phyloP scores from a whole-genome alignment of 2,329 filamentous ascomycete species.

The Ophiosphaerella herpotricha region DNA sequence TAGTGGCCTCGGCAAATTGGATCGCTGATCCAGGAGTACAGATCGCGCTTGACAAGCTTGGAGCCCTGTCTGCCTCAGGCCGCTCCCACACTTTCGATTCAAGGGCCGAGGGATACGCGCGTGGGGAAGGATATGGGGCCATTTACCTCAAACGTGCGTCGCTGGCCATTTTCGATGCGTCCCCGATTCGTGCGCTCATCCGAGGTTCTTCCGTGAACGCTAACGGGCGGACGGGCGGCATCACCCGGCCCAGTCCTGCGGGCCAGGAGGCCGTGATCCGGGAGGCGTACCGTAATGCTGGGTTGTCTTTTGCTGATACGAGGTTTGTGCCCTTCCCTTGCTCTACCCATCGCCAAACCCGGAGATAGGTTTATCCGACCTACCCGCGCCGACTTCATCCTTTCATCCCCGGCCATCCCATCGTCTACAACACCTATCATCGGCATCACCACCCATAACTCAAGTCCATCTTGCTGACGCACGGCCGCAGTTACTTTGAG shows the following conservation, averaged over 20 bases:
- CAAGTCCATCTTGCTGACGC: no score
- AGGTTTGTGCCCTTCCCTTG: no score
- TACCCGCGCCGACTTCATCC: no score
- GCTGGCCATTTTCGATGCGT: background rate
- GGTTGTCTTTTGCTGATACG: slow-evolving; percentile 6
- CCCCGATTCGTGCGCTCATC: slow-evolving; percentile 10
- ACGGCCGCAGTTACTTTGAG: slow-evolving; percentile 16
- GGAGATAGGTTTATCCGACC: no score
- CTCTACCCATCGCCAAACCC: no score
- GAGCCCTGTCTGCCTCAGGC: slow-evolving; percentile 22
- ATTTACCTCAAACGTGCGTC: slow-evolving; percentile 18
- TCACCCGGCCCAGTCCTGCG: slow-evolving; percentile 5
- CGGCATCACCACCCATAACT: no score
- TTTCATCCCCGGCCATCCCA: no score
- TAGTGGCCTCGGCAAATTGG: slow-evolving; percentile 23
- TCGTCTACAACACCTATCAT: no score
- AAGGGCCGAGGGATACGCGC: slow-evolving; percentile 27
- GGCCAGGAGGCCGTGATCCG: slow-evolving; percentile 25
- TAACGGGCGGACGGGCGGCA: slow-evolving; percentile 10
- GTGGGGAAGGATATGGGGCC: slow-evolving; percentile 24
- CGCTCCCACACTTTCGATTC: slow-evolving; percentile 28
- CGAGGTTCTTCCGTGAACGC: slow-evolving; percentile 2
- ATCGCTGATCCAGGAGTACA: slow-evolving; percentile 19
- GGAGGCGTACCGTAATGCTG: slow-evolving; percentile 19
- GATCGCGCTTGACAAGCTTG: slow-evolving; percentile 14